Base-by-base conservation (phyloP, 2,329 filamentous ascomycete genomes). In the Harringtonia lauricola region DNA sequence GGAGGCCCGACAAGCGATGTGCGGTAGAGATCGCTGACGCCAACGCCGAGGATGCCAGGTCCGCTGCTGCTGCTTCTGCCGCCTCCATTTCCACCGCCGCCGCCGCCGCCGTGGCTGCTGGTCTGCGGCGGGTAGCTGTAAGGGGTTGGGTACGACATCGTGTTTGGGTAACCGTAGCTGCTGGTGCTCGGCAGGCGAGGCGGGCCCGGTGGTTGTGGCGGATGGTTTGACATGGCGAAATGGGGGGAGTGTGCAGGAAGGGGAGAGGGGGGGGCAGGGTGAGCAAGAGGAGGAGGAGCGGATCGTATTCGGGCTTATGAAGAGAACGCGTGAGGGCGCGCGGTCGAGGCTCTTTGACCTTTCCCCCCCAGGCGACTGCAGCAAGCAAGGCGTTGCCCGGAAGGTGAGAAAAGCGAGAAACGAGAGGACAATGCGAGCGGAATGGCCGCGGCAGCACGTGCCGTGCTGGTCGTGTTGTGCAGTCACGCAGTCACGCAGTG, bases 21-120 rank as follows among this genome's bases (percentile, higher is more conserved):
- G 18, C 47, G 52, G 41, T 53, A 55, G 15, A 53, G 47, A 13
- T 56, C 53, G 31, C 37, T 44, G 24, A 47, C 35, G 15, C 42
- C 22, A 35, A 45, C 39, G 18, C 45, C 31, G 8, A 35, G 26
- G 24, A 21, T 14, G 41, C 18, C 12, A 26, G 13, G 13, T 13
- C n/a, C 12, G 21, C 10, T 2, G 29, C 10, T 13, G 29, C 24
- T 28, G 40, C 21, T 35, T 30, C 18, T 14, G 28, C 5, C 13
- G 44, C 22, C 37, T 9, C 26, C 17, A 7, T 18, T 22, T 14
- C 18, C 13, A 21, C 28, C 22, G 21, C 15, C 30, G 18, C 28
- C 18, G 29, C 24, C 29, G 36, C 26, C 12, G 17, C 13, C 17
- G 8, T 39, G 42, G 42, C 21, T 13, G 12, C 13, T 22, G 4